Evolutionary conservation across 1,284 basidiomycete genomes (phyloP).

Genomic region (Laetiporus sulphureus): DNA sequence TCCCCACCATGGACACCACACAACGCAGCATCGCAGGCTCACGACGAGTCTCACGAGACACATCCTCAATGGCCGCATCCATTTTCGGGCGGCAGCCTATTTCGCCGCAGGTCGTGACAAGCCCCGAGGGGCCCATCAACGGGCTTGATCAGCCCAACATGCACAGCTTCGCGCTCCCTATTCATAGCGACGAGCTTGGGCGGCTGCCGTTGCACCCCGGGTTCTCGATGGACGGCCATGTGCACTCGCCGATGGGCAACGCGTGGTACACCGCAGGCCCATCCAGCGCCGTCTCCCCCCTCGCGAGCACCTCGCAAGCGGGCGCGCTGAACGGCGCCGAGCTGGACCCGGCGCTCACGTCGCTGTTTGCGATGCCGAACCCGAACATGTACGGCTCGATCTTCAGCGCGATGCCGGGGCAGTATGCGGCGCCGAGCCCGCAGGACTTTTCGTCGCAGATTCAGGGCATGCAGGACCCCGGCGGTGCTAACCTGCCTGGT

Average conservation of each 20-base stretch:
- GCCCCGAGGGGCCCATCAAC: too few species aligned
- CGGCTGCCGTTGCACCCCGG: slow-evolving; percentile 42
- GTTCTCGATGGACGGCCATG: slow-evolving; percentile 5
- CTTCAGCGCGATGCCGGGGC: slow-evolving; percentile 4
- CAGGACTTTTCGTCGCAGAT: neutral
- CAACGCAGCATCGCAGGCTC: slow-evolving; percentile 27
- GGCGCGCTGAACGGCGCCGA: neutral
- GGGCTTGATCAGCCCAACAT: neutral
- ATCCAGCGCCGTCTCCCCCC: neutral
- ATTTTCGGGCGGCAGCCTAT: neutral
- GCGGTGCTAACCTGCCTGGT: neutral
- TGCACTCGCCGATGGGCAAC: neutral
- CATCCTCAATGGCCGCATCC: slow-evolving; percentile 4
- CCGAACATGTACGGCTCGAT: slow-evolving; percentile 7
- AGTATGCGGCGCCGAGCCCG: neutral
- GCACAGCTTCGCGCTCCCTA: slow-evolving; percentile 32
- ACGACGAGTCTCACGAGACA: slow-evolving; percentile 24
- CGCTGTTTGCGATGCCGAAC: slow-evolving; percentile 5
- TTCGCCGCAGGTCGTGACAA: neutral
- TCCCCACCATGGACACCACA: slow-evolving; percentile 7
- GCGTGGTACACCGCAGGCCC: neutral
- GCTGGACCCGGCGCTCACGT: slow-evolving; percentile 1
- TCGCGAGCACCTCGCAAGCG: neutral
- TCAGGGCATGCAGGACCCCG: slow-evolving; percentile 2
- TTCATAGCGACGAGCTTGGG: slow-evolving; percentile 55